These are phyloP conservation scores for Fraxinus latifolia DNA, from an alignment of 305 asterid species.

Conservation along the genomic window DNA sequence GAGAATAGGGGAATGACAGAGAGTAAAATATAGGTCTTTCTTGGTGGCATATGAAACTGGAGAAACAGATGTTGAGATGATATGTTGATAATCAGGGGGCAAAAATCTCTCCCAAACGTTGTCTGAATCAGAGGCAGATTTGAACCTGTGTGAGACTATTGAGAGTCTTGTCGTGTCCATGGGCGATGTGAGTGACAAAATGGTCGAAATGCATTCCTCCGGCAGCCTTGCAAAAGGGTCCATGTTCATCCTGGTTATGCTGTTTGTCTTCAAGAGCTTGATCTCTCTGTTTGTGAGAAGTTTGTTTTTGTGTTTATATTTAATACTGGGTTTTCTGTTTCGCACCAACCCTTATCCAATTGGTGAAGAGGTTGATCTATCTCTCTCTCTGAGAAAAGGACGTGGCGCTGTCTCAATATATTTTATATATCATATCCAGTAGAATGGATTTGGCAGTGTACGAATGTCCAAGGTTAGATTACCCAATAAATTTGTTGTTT, in stretches of 20 bases:
- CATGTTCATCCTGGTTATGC: neutral
- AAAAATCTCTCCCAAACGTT: constrained; percentile 21
- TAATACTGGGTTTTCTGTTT: neutral
- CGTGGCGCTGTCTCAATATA: neutral
- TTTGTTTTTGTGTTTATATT: neutral
- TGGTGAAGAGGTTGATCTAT: neutral
- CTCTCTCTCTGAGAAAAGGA: neutral
- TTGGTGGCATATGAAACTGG: neutral
- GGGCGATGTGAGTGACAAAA: constrained; percentile 14
- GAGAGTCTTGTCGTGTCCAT: constrained; percentile 11
- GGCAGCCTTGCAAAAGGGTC: constrained; percentile 8
- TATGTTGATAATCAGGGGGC: constrained; percentile 11
- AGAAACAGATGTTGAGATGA: constrained; percentile 1
- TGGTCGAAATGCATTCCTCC: constrained; percentile 13
- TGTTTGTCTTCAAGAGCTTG: neutral
- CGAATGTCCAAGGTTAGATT: neutral
- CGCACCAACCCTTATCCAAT: neutral
- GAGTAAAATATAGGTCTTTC: constrained; percentile 16
- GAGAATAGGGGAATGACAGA: constrained; percentile 9
- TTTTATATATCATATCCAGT: neutral
- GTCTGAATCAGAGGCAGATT: constrained; percentile 21
- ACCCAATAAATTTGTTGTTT: neutral
- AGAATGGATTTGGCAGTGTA: neutral
- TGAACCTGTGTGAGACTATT: neutral
- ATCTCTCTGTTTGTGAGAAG: neutral